Conservation (phyloP, 2,329 filamentous ascomycete species). For the Fusarium protoensiforme region DNA sequence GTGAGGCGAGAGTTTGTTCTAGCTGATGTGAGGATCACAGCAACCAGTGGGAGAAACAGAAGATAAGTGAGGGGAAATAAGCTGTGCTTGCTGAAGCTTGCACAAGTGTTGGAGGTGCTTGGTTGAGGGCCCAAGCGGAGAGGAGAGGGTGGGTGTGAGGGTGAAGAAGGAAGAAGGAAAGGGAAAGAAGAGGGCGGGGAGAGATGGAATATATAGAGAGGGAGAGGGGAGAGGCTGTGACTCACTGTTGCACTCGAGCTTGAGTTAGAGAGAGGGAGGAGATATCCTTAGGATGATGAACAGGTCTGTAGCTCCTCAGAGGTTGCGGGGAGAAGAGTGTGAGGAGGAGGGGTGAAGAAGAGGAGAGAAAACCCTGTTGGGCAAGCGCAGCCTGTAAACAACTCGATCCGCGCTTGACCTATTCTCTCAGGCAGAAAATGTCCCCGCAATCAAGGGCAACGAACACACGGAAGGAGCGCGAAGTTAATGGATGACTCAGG, state of each 20-base stretch:
- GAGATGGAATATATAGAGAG: slow-evolving; percentile 10
- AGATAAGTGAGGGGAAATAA: background rate
- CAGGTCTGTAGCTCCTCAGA: background rate
- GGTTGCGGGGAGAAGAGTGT: background rate
- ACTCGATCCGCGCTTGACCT: background rate
- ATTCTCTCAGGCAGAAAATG: background rate
- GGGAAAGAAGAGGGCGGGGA: background rate
- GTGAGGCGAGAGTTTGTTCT: slow-evolving; percentile 10
- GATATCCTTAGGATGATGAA: background rate
- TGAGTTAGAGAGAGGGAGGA: background rate
- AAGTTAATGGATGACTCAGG: background rate
- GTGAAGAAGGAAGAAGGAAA: slow-evolving; percentile 21
- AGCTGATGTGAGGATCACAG: slow-evolving; percentile 12
- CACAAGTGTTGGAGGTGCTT: slow-evolving; percentile 7
- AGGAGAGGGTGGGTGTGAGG: slow-evolving; percentile 5
- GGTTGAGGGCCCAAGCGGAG: slow-evolving; percentile 9
- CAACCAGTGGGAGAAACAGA: background rate
- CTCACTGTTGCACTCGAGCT: slow-evolving; percentile 20
- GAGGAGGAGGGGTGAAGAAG: background rate
- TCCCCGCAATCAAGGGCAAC: background rate
- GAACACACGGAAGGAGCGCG: background rate
- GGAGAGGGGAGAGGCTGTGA: slow-evolving; percentile 8
- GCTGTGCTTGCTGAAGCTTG: background rate
- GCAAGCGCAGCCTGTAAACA: slow-evolving; percentile 11
- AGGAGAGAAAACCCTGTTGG: background rate